Base-by-base conservation (phyloP, 306 rosid genomes). In the Rubus idaeus region DNA sequence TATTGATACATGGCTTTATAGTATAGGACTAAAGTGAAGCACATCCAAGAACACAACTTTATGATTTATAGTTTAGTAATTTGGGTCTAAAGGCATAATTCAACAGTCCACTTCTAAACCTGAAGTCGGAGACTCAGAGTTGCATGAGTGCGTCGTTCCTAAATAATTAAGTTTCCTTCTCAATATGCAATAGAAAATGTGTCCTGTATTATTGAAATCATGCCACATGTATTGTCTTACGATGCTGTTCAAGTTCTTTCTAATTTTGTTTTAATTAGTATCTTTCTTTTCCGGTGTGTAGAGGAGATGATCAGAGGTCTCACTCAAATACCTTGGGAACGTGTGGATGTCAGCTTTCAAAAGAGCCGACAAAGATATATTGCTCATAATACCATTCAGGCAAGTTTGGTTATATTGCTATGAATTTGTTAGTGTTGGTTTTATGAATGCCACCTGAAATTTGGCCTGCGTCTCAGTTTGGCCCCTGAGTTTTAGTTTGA, bases 301-400 rank as follows among this genome's bases (percentile, higher is more conserved):
- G 98, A 95, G 89, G 90, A 82, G 81, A 92, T 95, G 97, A 86
- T 95, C 80, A 87, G 88, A 78, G 99, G 99, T 61, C 97, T 92
- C 77, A 90, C 88, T 53, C 89, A 81, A 80, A 97, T 92, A 71
- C 87, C 88, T 18, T 95, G 99, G 98, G 96, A 88, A 80, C 96
- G 99, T 55, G 97, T 95, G 61, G 97, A 95, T 86, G 97, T 95
- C 71, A 95, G 99, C 84, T 95, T 95, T 83, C 90, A 75, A 8
- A 90, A 87, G 67, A 95, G 97, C 85, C 84, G 73, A 81, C 97
- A 90, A 79, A 83, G 96, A 69, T 92, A 82, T 47, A 50, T 90
- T 84, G 99, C 99, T 78, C 99, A 95, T 84, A 90, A 81, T 83
- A 95, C 99, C 61, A 95, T 95, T 83, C 99, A 95, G 99, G 97